Base-by-base conservation (phyloP, 495 filamentous ascomycete genomes). In the Annulohypoxylon moriforme region DNA sequence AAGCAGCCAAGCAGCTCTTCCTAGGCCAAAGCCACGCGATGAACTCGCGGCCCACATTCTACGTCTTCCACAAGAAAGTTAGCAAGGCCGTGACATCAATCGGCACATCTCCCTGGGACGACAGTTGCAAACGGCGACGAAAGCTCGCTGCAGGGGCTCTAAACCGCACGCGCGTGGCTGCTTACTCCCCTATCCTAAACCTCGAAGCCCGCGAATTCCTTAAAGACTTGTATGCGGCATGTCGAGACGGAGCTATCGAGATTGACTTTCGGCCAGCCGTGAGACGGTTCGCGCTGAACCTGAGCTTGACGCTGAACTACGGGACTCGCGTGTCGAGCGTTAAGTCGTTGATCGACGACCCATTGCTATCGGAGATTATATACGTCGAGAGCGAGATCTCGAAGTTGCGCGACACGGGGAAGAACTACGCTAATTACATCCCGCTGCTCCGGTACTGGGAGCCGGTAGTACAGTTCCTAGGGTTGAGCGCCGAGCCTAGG, bases 51-150 rank as follows among this genome's bases (percentile, higher is more conserved):
- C 90, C 90, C 0, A 91, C 83, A 0, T 87, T 91, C 60, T 89
- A 92, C 74, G 92, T 90, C 1, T 92, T 92, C 81, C 90, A 93
- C 72, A 89, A 82, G 34, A 89, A 92, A 5, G 89, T 92, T 6
- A 91, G 89, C 42, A 86, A 82, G 67, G 90, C 87, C 14, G 90
- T 89, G 7, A 92, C 90, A 75, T 92, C 90, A 0, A 91, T 93
- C 67, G 91, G 91, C 5, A 92, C 91, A 0, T 90, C 88, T 0
- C 91, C 91, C 0, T 93, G 90, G 90, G 89, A 92, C 73, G 90
- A 91, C 59, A 89, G 86, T 44, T 91, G 89, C 81, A 93, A 93
- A 78, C 83, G 85, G 7, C 85, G 90, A 7, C 83, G 90, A 50
- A 92, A 92, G 80, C 89, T 89, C 0, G 90, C 91, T 0, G 90